phyloP scores from a whole-genome alignment of 2,329 filamentous ascomycete species.

The Penicillium sp. region DNA sequence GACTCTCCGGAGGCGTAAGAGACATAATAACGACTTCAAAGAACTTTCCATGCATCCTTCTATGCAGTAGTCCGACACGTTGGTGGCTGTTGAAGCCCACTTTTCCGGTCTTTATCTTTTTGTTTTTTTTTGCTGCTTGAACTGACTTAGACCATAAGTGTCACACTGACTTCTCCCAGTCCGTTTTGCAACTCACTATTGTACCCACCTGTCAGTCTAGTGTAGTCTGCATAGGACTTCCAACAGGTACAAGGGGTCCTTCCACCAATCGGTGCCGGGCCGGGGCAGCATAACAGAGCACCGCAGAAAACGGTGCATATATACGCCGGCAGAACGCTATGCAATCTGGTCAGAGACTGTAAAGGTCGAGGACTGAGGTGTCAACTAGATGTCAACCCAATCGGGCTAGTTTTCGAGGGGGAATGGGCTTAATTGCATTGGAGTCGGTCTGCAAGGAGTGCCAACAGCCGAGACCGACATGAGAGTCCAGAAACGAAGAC shows the following conservation, averaged over 20 bases:
- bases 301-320: slow-evolving; percentile 14
- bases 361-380: slow-evolving; percentile 5
- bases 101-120: slow-evolving; percentile 4
- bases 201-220: slow-evolving; percentile 9
- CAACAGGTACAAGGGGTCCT: slow-evolving; percentile 4
- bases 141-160: slow-evolving; percentile 1
- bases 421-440: neutral
- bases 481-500: slow-evolving; percentile 8
- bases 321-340: slow-evolving; percentile 3
- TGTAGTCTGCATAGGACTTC: slow-evolving; percentile 5
- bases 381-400: neutral
- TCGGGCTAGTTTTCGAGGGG: slow-evolving; percentile 5
- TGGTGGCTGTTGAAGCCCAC: slow-evolving; percentile 13
- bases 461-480: slow-evolving; percentile 9
- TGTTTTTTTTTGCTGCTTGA: neutral
- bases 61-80: slow-evolving; percentile 29
- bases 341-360: slow-evolving; percentile 1
- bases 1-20: neutral
- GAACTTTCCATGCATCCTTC: slow-evolving; percentile 37
- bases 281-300: slow-evolving; percentile 1
- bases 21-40: slow-evolving; percentile 13
- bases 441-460: slow-evolving; percentile 4
- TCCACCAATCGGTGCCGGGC: slow-evolving; percentile 6
- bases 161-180: slow-evolving; percentile 12
- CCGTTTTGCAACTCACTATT: slow-evolving; percentile 15